phyloP scores from a whole-genome alignment of 768 basidiomycete genomes.

The Amanita pallidorosea region DNA sequence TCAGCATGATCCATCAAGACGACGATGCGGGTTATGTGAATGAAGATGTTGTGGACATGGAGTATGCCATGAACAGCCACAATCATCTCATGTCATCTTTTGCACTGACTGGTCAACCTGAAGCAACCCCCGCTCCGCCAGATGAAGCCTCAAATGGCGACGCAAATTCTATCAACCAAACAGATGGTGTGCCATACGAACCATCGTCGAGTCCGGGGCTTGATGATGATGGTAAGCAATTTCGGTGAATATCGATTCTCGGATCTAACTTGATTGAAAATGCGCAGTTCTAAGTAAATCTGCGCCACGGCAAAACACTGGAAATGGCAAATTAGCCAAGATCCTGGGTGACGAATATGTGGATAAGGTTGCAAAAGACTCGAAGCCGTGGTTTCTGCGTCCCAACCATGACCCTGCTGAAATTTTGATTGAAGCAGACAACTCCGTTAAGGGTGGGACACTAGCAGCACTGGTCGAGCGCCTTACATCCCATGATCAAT shows the following conservation, averaged over 20 bases:
- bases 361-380: constrained; percentile 31
- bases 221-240: constrained; percentile 29
- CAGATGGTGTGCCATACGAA: not conserved
- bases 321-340: constrained; percentile 49
- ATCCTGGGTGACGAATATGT: constrained; percentile 52
- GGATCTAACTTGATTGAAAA: not conserved
- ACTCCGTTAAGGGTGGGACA: constrained; percentile 79
- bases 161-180: not conserved
- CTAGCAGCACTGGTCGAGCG: constrained; percentile 79
- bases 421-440: constrained; percentile 78
- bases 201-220: constrained; percentile 9
- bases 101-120: not conserved
- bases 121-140: not conserved
- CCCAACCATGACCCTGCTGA: constrained; percentile 73
- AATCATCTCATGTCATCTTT: not conserved
- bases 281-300: constrained; percentile 17
- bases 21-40: constrained; percentile 22
- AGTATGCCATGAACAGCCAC: constrained; percentile 31
- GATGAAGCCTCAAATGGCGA: not conserved
- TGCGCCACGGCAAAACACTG: constrained; percentile 18
- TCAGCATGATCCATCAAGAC: constrained; percentile 44
- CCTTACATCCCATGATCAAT: constrained; percentile 82
- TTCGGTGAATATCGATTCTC: not conserved
- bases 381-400: constrained; percentile 75
- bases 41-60: constrained; percentile 52